Evolutionary conservation across 1,284 basidiomycete genomes (phyloP).

Genomic region (Fomitopsis palustris): DNA sequence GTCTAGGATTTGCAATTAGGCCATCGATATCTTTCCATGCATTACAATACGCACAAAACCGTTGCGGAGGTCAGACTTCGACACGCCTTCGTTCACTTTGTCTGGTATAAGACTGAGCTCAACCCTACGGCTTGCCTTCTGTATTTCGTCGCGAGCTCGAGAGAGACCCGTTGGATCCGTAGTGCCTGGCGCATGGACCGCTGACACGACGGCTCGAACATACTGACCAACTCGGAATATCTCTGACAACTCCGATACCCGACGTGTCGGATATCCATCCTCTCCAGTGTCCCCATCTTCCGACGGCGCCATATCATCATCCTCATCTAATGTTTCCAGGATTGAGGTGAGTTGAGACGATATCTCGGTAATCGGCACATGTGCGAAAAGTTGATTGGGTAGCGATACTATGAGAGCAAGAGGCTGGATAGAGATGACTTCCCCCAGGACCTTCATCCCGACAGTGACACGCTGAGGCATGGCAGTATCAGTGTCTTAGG

Average conservation of each 20-base stretch:
- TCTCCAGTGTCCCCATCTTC: constrained; percentile 33
- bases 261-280: constrained; percentile 25
- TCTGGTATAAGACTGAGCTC: constrained; percentile 87
- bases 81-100: constrained; percentile 82
- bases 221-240: constrained; percentile 88
- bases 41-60: constrained; percentile 58
- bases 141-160: constrained; percentile 61
- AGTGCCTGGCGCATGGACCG: constrained; percentile 59
- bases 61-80: constrained; percentile 71
- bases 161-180: constrained; percentile 53
- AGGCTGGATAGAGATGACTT: constrained; percentile 85
- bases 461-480: constrained; percentile 65
- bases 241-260: constrained; percentile 65
- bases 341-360: constrained; percentile 79
- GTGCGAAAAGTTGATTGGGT: constrained; percentile 92
- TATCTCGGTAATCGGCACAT: constrained; percentile 94
- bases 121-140: constrained; percentile 72
- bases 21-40: constrained; percentile 5
- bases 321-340: constrained; percentile 61
- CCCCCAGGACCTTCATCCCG: constrained; percentile 86
- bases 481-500: not conserved
- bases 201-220: constrained; percentile 75
- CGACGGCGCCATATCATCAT: constrained; percentile 41
- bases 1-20: constrained; percentile 40
- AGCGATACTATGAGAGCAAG: constrained; percentile 91